These are phyloP conservation scores for Fusarium annulatum DNA, from an alignment of 2,329 filamentous ascomycete genomes.

Conservation along the genomic window DNA sequence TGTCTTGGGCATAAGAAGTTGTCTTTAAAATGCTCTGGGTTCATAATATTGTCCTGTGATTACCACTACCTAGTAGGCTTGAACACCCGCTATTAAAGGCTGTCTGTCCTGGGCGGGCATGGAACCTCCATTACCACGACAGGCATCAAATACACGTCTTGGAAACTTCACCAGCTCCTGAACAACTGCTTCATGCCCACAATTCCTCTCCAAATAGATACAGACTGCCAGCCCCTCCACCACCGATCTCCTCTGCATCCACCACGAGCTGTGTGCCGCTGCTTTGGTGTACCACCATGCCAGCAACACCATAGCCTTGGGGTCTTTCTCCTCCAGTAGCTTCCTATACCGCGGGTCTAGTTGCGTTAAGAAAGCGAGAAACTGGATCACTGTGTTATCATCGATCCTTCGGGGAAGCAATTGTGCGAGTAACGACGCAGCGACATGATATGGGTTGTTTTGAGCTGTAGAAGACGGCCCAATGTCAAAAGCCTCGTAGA, in stretches of 20 bases:
- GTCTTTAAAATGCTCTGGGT: background rate
- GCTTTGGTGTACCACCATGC: constrained; percentile 67
- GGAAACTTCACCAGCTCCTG: constrained; percentile 33
- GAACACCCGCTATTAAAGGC: background rate
- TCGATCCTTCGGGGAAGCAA: constrained; percentile 51
- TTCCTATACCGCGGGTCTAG: constrained; percentile 56
- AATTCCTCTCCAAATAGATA: constrained; percentile 47
- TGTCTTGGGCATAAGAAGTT: accelerated
- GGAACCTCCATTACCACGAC: background rate
- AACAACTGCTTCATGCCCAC: constrained; percentile 14
- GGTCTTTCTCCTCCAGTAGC: constrained; percentile 62
- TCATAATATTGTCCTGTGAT: background rate
- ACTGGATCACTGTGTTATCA: constrained; percentile 56
- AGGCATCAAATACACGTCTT: constrained; percentile 26
- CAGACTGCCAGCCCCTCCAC: constrained; percentile 64
- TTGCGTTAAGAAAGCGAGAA: constrained; percentile 59
- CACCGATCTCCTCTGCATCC: constrained; percentile 57
- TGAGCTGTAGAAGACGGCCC: constrained; percentile 30
- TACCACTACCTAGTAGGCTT: background rate
- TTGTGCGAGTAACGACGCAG: constrained; percentile 52
- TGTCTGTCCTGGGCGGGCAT: background rate
- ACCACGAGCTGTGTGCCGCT: constrained; percentile 57
- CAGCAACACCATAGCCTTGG: constrained; percentile 64
- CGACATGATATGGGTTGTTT: constrained; percentile 49
- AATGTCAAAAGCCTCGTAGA: constrained; percentile 48